Conservation (phyloP, 2,329 filamentous ascomycete species). For the Trichoderma simmonsii region DNA sequence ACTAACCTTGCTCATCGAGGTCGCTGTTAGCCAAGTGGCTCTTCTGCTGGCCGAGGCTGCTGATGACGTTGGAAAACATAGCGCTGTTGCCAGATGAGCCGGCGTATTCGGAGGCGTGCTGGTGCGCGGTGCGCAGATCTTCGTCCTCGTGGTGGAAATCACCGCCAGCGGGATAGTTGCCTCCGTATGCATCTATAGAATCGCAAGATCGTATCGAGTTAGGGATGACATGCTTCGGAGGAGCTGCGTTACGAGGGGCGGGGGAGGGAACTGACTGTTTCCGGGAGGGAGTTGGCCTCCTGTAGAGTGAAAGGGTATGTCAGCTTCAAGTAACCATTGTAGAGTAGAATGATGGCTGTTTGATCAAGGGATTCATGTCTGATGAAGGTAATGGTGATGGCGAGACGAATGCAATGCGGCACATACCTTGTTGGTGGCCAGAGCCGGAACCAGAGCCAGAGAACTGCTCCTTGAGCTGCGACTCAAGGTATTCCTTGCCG, state of each 20-base stretch:
- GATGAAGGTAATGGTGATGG: constrained; percentile 22
- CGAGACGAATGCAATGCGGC: background rate
- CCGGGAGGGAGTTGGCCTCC: constrained; percentile 16
- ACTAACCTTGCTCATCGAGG: constrained; percentile 47
- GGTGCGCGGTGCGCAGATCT: constrained; percentile 46
- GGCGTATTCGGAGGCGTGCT: constrained; percentile 46
- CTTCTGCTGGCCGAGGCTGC: constrained; percentile 49
- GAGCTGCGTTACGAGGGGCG: background rate
- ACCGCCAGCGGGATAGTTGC: constrained; percentile 27
- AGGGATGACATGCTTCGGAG: background rate
- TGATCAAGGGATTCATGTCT: background rate
- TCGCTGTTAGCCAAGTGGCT: constrained; percentile 46
- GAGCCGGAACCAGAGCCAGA: background rate
- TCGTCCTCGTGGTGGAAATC: constrained; percentile 44
- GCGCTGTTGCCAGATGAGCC: constrained; percentile 45
- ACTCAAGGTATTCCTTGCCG: constrained; percentile 38
- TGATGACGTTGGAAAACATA: constrained; percentile 50
- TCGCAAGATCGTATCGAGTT: background rate
- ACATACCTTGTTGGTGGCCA: constrained; percentile 14
- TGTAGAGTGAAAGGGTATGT: background rate
- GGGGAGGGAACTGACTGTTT: constrained; percentile 20
- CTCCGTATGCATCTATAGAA: constrained; percentile 20
- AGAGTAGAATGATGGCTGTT: background rate
- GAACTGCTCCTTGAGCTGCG: constrained; percentile 31
- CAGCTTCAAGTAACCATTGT: background rate